These are phyloP conservation scores for Trypanosoma vivax DNA, from an alignment of 208 protist genomes.

Conservation along the genomic window DNA sequence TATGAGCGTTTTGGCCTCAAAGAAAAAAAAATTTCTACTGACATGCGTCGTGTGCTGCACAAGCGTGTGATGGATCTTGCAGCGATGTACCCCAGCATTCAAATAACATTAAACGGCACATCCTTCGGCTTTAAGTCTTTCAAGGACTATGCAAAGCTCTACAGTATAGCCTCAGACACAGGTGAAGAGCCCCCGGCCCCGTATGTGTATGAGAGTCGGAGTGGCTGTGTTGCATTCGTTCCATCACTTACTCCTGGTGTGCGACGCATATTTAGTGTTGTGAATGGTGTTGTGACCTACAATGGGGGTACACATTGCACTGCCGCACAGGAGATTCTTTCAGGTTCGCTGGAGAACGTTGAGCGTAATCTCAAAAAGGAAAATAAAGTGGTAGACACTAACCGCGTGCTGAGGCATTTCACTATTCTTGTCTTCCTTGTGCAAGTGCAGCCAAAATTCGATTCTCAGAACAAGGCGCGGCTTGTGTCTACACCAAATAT, in stretches of 20 bases:
- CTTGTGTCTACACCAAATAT: constrained; percentile 89
- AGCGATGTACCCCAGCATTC: constrained; percentile 85
- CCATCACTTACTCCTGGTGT: constrained; percentile 81
- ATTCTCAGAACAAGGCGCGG: constrained; percentile 99
- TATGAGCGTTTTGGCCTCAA: constrained; percentile 78
- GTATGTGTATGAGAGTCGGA: constrained; percentile 67
- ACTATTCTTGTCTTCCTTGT: constrained; percentile 98
- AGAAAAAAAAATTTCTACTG: constrained; percentile 61
- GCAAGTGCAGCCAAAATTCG: constrained; percentile 99
- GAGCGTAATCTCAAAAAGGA: constrained; percentile 68
- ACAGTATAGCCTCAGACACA: constrained; percentile 38
- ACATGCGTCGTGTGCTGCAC: constrained; percentile 85
- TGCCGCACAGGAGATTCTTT: constrained; percentile 89
- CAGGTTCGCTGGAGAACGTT: constrained; percentile 50
- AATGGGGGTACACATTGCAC: constrained; percentile 99
- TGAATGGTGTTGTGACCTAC: constrained; percentile 98
- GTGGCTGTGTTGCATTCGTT: constrained; percentile 72
- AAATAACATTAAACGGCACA: constrained; percentile 95
- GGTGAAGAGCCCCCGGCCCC: constrained; percentile 48
- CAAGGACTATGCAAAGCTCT: constrained; percentile 93
- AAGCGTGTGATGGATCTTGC: constrained; percentile 91
- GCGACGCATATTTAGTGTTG: constrained; percentile 96
- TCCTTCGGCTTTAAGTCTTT: constrained; percentile 93
- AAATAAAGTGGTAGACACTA: constrained; percentile 88
- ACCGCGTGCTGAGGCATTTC: constrained; percentile 94